These are phyloP conservation scores for Artemisia annua DNA, from an alignment of 129 eudicot genomes.

Conservation along the genomic window DNA sequence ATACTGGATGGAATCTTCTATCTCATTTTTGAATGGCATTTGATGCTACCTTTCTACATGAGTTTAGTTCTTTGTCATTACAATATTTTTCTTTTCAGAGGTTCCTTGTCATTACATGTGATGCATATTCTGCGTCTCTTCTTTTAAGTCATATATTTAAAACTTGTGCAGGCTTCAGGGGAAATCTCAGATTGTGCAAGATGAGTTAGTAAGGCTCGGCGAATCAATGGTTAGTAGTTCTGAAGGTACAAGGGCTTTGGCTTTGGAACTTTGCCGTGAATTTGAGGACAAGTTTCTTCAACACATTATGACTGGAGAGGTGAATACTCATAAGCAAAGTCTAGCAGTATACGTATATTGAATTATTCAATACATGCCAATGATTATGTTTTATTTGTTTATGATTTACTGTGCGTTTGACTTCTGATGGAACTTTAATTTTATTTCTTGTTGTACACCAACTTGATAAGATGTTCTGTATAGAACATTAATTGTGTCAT, in stretches of 20 bases:
- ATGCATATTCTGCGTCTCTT: no score
- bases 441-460: not conserved
- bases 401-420: not conserved
- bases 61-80: not conserved
- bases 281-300: constrained; percentile 95
- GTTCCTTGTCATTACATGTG: not conserved
- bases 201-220: constrained; percentile 88
- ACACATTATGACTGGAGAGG: constrained; percentile 97
- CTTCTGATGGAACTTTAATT: not conserved
- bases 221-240: constrained; percentile 84
- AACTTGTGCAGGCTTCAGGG: constrained; percentile 78
- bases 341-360: not conserved
- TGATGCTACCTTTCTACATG: no score
- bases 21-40: not conserved
- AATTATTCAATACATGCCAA: not conserved
- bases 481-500: not conserved
- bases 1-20: not conserved
- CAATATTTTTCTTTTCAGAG: constrained; percentile 1
- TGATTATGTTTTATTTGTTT: not conserved
- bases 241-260: constrained; percentile 95
- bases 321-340: constrained; percentile 29
- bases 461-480: not conserved
- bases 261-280: constrained; percentile 98
- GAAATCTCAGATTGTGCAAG: constrained; percentile 82
- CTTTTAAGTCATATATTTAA: not conserved